Percentiles rank a stretch among this genome's conserved stretches.
These are phyloP conservation scores for Puccinia hordei DNA, from an alignment of 1,284 basidiomycete genomes.

Conservation along the genomic window DNA sequence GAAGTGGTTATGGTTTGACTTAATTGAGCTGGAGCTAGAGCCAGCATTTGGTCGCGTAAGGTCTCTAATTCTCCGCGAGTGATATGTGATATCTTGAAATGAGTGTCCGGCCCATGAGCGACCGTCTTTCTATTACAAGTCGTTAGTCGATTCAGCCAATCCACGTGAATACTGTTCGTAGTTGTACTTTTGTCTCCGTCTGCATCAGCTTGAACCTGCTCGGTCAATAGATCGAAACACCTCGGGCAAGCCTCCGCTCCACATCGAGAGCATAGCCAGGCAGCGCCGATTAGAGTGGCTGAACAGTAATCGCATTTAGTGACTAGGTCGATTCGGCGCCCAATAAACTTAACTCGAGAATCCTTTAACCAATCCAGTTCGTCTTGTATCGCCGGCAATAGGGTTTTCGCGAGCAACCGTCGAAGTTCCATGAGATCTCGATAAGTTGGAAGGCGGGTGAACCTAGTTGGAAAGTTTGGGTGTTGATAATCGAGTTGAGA, in stretches of 20 bases:
- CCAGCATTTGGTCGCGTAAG: conserved; percentile 13
- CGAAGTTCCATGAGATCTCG: conserved; percentile 19
- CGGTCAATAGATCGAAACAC: conserved; percentile 31
- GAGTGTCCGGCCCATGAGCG: conserved; percentile 6
- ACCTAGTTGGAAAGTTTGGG: conserved; percentile 20
- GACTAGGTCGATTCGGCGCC: conserved; percentile 17
- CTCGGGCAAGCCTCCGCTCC: conserved; percentile 39
- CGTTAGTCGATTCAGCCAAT: conserved; percentile 22
- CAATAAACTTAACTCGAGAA: conserved; percentile 33
- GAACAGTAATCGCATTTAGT: conserved; percentile 50
- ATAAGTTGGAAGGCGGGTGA: conserved; percentile 10
- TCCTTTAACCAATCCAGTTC: conserved; percentile 28
- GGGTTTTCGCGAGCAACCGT: not conserved
- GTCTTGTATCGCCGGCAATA: conserved; percentile 19
- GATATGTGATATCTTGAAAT: conserved; percentile 46
- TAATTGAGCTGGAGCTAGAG: not conserved
- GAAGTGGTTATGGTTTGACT: not conserved
- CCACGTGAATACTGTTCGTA: not conserved
- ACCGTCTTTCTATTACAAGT: conserved; percentile 12
- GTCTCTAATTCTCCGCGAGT: conserved; percentile 1
- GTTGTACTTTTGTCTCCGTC: not conserved
- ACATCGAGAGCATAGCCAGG: conserved; percentile 41
- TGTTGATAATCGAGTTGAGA: conserved; percentile 21
- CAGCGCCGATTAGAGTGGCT: conserved; percentile 32
- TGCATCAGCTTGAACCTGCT: not conserved